Evolutionary conservation across 2,329 filamentous ascomycete genomes (phyloP), one percentile per base, ranked within the genome.

Genomic region (Fusarium longipes): DNA sequence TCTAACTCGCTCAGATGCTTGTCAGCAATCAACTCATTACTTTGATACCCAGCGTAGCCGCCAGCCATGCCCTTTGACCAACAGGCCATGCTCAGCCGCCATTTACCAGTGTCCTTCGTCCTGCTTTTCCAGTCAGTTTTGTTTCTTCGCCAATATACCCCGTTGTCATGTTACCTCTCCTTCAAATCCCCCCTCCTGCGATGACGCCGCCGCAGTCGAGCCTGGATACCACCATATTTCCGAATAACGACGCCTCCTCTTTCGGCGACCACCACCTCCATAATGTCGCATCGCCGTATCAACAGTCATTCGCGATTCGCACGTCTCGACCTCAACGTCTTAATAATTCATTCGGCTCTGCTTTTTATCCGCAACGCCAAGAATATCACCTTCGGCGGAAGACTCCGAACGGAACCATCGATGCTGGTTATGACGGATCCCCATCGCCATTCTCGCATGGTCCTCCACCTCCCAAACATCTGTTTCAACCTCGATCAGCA

Each of bases 341-440:
- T 35, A 55, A 58, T 48, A 44, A 67, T 33, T 40, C 52, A 38
- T 61, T 63, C 44, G 47, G 63, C 30, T 55, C 49, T 43, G 52
- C 57, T 45, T 43, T 63, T 62, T 71, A 75, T 67, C 58, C 73
- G 36, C 62, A 71, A 62, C 77, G 79, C 55, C 76, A 79, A 53
- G 93, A 97, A 77, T 89, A 97, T 77, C 91, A 93, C 71, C 83
- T 97, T 57, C 89, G 95, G 68, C 88, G 95, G 69, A 98, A 98
- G 79, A 98, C 95, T 10, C 96, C 95, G 6, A 95, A 90, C 74
- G 96, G 95, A n/a, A 97, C 93, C 35, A 86, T 98, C 63, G 91
- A 95, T 68, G 93, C 92, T 53, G 93, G 93, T 12, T 97, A 97
- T 74, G 94, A 98, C 83, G 93, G 92, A 30, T 92, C 92, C 7